Evolutionary conservation across 371 early-diverging fungal species (phyloP).

Genomic region (Mucor mucedo): DNA sequence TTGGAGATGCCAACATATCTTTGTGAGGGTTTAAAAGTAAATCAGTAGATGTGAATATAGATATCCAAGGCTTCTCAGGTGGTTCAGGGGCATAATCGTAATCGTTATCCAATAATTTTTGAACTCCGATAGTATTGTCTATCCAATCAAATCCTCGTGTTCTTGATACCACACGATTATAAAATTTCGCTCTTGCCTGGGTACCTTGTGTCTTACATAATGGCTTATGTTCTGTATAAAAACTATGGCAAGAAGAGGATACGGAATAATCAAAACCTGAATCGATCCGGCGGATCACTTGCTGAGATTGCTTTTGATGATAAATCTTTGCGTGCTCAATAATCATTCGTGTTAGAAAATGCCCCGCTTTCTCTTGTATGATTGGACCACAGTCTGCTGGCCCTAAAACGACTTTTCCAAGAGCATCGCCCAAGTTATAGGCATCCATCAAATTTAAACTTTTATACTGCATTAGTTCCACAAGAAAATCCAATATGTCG

Average conservation of each 20-base stretch:
- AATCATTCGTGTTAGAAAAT: slow-evolving; percentile 51
- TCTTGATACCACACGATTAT: slow-evolving; percentile 35
- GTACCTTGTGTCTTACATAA: slow-evolving; percentile 43
- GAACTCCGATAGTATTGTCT: slow-evolving; percentile 29
- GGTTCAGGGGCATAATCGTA: slow-evolving; percentile 33
- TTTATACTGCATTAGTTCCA: slow-evolving; percentile 49
- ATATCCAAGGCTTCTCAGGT: slow-evolving; percentile 49
- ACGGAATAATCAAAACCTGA: slow-evolving; percentile 27
- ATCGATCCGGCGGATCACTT: slow-evolving; percentile 30
- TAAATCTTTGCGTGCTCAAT: slow-evolving; percentile 46
- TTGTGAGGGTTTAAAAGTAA: slow-evolving; percentile 22
- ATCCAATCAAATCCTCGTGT: slow-evolving; percentile 41
- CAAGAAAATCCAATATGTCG: slow-evolving; percentile 49
- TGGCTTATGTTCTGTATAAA: slow-evolving; percentile 22
- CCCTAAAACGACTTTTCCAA: slow-evolving; percentile 52
- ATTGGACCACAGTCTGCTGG: slow-evolving; percentile 49
- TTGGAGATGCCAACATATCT: slow-evolving; percentile 31
- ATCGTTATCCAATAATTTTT: slow-evolving; percentile 41
- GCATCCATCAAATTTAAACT: slow-evolving; percentile 46
- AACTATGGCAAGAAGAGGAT: slow-evolving; percentile 10
- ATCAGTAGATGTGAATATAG: slow-evolving; percentile 37
- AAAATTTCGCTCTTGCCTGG: slow-evolving; percentile 44
- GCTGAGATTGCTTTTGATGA: slow-evolving; percentile 18
- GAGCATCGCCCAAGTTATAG: slow-evolving; percentile 49
- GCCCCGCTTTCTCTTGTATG: slow-evolving; percentile 48